Evolutionary conservation across 352 stramenopile genomes (phyloP), one percentile per base, ranked within the genome.

Genomic region (Pythium rhizo-oryzae): DNA sequence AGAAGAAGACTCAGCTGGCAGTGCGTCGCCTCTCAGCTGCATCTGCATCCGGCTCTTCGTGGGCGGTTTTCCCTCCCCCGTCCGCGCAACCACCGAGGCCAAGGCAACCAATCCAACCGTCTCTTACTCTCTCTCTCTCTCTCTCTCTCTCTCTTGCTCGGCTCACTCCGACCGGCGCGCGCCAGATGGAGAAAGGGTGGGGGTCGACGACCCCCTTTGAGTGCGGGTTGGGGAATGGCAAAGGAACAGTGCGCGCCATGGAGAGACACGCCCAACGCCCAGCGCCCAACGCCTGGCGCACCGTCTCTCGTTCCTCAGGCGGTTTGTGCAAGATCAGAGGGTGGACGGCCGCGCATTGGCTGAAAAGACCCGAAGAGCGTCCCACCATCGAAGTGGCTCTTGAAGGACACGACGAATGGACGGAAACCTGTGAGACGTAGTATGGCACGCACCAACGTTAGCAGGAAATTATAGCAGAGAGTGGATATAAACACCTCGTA

Each of bases 31-130:
- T 65, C 59, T 49, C 60, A 67, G 60, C 60, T 59, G 60, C 60
- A 67, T 67, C 21, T 43, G 33, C 35, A 16, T 67, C 60, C 60
- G 60, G 60, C 60, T 67, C 60, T 67, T 52, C 41, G 11, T 16
- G 41, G 15, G 41, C 41, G 41, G 41, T 47, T 47, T 21, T 47
- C 8, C 41, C 41, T 15, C 15, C 18, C n/a, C n/a, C n/a, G n/a
- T n/a, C n/a, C n/a, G n/a, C n/a, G 41, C 15, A 19, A n/a, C 28
- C 28, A 33, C 28, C 28, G 6, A 33, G 28, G 28, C 28, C 3
- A 33, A 6, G 28, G 41, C 9, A 47, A 47, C 18, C 13, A 2
- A 47, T 23, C 8, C 15, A 41, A 61, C 39, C 39, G 55, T 41
- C 39, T 62, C 56, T 62, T 24, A 35, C 56, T 54, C 24, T 37